Percentiles rank a stretch among this genome's conserved stretches.
Conservation (phyloP, 768 basidiomycete genomes). For the Hygrocybe punicea region DNA sequence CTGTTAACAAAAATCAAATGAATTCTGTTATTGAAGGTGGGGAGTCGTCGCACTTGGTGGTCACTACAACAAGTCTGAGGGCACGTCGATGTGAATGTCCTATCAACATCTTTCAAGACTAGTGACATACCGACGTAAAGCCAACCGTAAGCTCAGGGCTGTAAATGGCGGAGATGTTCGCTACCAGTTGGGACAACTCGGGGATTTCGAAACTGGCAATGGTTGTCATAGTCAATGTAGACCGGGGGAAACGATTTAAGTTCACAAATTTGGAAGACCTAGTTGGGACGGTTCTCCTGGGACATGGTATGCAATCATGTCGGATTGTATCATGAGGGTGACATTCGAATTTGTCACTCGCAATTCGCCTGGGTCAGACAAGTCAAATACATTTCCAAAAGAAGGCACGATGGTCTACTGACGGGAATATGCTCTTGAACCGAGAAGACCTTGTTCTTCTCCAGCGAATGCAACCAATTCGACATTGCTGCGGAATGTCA, state of each 20-base stretch:
- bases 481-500: constrained; percentile 73
- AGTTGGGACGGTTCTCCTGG: constrained; percentile 79
- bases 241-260: neutral
- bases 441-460: constrained; percentile 86
- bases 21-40: neutral
- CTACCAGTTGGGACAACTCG: constrained; percentile 70
- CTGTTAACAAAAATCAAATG: constrained; percentile 32
- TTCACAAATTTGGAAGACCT: constrained; percentile 67
- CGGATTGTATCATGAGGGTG: constrained; percentile 83
- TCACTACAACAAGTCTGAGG: constrained; percentile 83
- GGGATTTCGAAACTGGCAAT: constrained; percentile 67
- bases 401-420: constrained; percentile 26
- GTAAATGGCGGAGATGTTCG: constrained; percentile 74
- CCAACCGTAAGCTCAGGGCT: constrained; percentile 76
- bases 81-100: neutral
- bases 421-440: constrained; percentile 79
- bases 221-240: neutral
- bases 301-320: constrained; percentile 86
- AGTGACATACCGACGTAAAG: constrained; percentile 49
- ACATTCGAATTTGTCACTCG: constrained; percentile 58
- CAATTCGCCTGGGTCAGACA: constrained; percentile 48
- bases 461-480: constrained; percentile 84
- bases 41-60: constrained; percentile 56
- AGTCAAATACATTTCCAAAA: neutral
- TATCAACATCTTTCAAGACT: neutral